A percentile compares a stretch with the other conserved stretches of the same genome.
These are phyloP conservation scores for Aurantiochytrium sp. DNA, from an alignment of 108 stramenopile species.

Conservation along the genomic window DNA sequence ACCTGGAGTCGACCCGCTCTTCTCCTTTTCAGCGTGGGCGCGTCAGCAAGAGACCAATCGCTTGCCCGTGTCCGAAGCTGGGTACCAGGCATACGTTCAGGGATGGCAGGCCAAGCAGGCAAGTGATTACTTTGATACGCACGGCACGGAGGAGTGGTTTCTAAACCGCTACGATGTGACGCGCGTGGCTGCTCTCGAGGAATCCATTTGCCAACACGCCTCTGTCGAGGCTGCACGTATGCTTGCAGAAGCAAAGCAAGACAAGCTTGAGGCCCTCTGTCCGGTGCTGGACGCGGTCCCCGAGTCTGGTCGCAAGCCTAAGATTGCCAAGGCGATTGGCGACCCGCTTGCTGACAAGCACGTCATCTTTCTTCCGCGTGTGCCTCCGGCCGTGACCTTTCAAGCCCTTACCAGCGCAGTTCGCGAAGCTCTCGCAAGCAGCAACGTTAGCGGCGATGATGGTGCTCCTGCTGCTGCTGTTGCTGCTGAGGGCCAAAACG, in stretches of 20 bases:
- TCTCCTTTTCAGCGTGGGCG: constrained; percentile 3
- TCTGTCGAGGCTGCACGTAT: background rate
- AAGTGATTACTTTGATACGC: background rate
- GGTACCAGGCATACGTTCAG: background rate
- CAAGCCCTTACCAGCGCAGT: background rate
- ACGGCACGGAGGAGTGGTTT: background rate
- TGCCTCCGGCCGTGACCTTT: background rate
- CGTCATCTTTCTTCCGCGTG: background rate
- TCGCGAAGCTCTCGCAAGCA: background rate
- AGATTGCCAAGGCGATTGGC: background rate
- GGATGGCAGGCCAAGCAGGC: background rate
- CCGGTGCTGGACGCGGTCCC: background rate
- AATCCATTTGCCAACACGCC: background rate
- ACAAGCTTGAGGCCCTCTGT: background rate
- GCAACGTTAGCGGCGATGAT: too few relatives aligned
- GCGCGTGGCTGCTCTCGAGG: background rate
- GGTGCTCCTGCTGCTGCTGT: background rate
- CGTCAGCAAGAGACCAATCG: background rate
- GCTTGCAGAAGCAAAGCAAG: background rate
- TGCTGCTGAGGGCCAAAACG: background rate
- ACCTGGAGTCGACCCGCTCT: background rate
- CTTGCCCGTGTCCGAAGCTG: constrained; percentile 2
- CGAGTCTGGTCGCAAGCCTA: background rate
- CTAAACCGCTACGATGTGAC: background rate
- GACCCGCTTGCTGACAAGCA: background rate